Evolutionary conservation across 352 stramenopile genomes (phyloP).

Genomic region (Phytophthora pini): DNA sequence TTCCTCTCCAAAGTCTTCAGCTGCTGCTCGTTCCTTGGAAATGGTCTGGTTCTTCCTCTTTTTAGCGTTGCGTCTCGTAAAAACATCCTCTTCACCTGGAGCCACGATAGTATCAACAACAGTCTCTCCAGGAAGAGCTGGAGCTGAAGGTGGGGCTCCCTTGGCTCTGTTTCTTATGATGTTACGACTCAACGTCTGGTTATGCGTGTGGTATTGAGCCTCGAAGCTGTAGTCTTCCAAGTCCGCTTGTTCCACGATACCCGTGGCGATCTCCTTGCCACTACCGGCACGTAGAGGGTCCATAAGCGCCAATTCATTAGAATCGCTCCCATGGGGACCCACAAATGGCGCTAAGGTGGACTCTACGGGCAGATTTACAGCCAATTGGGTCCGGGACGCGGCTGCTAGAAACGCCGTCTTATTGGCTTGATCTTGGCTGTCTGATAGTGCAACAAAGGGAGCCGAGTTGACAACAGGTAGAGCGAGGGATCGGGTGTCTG

Average conservation of each 20-base stretch:
- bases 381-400: slow-evolving; percentile 49
- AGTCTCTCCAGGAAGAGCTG: slow-evolving; percentile 30
- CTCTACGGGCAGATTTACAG: slow-evolving; percentile 72
- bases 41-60: slow-evolving; percentile 50
- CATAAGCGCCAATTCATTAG: slow-evolving; percentile 15
- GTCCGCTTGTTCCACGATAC: slow-evolving; percentile 70
- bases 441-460: slow-evolving; percentile 41
- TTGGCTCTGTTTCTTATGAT: slow-evolving; percentile 29
- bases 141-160: slow-evolving; percentile 35
- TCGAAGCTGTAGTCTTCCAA: slow-evolving; percentile 86
- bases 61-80: slow-evolving; percentile 46
- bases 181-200: slow-evolving; percentile 47
- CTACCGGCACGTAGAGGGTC: slow-evolving; percentile 49
- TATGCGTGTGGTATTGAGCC: slow-evolving; percentile 82
- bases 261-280: slow-evolving; percentile 80
- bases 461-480: slow-evolving; percentile 66
- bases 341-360: slow-evolving; percentile 64
- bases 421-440: slow-evolving; percentile 38
- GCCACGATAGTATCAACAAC: slow-evolving; percentile 32
- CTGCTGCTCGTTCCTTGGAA: slow-evolving; percentile 41
- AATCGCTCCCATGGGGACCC: slow-evolving; percentile 36
- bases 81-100: slow-evolving; percentile 39
- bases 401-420: slow-evolving; percentile 49
- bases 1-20: slow-evolving; percentile 56
- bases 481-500: slow-evolving; percentile 15